Conservation (phyloP, 768 basidiomycete genomes). For the Hydnomerulius pinastri region DNA sequence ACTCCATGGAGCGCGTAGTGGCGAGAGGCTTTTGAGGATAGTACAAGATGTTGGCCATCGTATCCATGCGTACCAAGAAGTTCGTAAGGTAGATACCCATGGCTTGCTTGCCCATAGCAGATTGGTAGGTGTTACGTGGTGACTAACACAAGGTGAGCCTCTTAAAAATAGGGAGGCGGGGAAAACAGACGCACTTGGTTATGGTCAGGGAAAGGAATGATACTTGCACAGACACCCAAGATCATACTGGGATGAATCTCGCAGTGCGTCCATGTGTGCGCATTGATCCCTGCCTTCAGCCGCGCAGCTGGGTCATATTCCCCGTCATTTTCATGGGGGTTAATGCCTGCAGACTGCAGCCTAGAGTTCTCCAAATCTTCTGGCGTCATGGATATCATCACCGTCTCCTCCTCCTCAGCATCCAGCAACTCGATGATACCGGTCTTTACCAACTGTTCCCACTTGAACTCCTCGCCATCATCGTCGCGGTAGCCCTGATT, state of each 20-base stretch:
- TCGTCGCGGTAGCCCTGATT: slow-evolving; percentile 58
- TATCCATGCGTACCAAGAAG: slow-evolving; percentile 98
- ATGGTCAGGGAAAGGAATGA: slow-evolving; percentile 99
- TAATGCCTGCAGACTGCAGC: slow-evolving; percentile 58
- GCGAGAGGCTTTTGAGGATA: slow-evolving; percentile 99
- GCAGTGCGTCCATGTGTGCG: slow-evolving; percentile 97
- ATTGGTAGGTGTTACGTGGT: slow-evolving; percentile 99
- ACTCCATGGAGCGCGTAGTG: slow-evolving; percentile 99
- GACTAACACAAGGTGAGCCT: slow-evolving; percentile 55
- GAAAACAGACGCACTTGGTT: slow-evolving; percentile 72
- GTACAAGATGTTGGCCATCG: slow-evolving; percentile 99
- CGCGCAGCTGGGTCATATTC: slow-evolving; percentile 88
- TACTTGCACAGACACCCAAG: slow-evolving; percentile 95
- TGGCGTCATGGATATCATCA: slow-evolving; percentile 99
- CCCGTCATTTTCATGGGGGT: slow-evolving; percentile 58
- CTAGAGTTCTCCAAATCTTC: slow-evolving; percentile 91
- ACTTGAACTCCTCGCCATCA: slow-evolving; percentile 66
- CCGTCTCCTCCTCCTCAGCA: slow-evolving; percentile 98
- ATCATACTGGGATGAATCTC: slow-evolving; percentile 99
- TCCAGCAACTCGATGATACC: slow-evolving; percentile 94
- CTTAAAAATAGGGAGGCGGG: neutral
- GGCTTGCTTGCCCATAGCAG: slow-evolving; percentile 99
- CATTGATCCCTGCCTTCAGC: slow-evolving; percentile 79
- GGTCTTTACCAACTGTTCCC: slow-evolving; percentile 81
- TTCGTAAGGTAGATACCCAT: slow-evolving; percentile 99